These are phyloP conservation scores for Luzula sylvatica DNA, from an alignment of 176 grass and related monocot genomes.

Conservation along the genomic window DNA sequence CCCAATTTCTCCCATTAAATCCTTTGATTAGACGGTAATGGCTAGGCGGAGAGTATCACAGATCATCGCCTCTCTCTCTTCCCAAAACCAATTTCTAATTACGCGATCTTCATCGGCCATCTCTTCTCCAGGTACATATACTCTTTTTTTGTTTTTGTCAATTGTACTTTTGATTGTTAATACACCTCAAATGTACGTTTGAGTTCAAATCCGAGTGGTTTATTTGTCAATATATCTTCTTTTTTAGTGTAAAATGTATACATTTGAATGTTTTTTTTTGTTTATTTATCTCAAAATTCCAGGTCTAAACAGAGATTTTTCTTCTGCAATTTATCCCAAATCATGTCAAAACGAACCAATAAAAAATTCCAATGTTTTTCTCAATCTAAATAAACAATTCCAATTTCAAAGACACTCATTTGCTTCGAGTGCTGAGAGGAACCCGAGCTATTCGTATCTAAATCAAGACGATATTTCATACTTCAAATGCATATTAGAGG, in stretches of 20 bases:
- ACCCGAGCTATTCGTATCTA: conserved; percentile 58
- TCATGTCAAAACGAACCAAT: conserved; percentile 3
- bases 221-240: no score
- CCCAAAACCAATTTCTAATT: neutral
- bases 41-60: conserved; percentile 6
- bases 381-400: conserved; percentile 8
- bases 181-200: no score
- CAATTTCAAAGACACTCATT: conserved; percentile 31
- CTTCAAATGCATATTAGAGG: conserved; percentile 76
- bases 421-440: conserved; percentile 55
- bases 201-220: no score
- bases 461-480: conserved; percentile 59
- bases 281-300: neutral
- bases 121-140: conserved; percentile 7
- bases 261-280: no score
- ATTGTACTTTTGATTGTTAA: no score
- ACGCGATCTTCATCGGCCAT: conserved; percentile 1
- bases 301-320: conserved; percentile 7
- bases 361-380: neutral
- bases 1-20: neutral
- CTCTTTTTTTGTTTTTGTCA: no score
- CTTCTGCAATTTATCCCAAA: neutral
- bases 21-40: conserved; percentile 6
- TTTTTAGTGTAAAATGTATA: no score
- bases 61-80: conserved; percentile 7